phyloP scores from a whole-genome alignment of 768 basidiomycete genomes.

The Cyclocybe cylindracea region DNA sequence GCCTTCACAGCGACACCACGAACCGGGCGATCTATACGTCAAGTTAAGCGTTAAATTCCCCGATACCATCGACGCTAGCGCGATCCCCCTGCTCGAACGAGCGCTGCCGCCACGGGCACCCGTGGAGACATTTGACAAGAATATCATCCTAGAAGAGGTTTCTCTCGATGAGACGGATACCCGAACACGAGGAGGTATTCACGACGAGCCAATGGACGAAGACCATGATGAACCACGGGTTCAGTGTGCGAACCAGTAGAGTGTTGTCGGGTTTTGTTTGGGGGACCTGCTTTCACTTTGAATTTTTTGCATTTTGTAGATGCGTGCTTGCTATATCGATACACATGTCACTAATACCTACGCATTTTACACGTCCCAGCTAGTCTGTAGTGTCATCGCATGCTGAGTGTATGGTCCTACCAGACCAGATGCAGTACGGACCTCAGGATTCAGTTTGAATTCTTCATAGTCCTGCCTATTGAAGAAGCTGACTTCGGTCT shows the following conservation, averaged over 20 bases:
- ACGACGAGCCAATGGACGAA: constrained; percentile 90
- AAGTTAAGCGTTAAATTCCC: constrained; percentile 90
- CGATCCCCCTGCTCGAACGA: constrained; percentile 74
- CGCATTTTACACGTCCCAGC: constrained; percentile 41
- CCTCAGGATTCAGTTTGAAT: constrained; percentile 86
- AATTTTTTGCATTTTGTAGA: constrained; percentile 28
- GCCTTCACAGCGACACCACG: constrained; percentile 98
- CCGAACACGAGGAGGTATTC: constrained; percentile 51
- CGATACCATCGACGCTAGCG: constrained; percentile 66
- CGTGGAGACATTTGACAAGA: constrained; percentile 67
- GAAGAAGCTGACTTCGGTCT: constrained; percentile 95
- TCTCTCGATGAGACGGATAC: constrained; percentile 79
- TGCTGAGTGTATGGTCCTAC: constrained; percentile 2
- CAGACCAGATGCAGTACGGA: constrained; percentile 27
- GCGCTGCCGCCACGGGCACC: constrained; percentile 82
- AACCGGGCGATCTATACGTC: constrained; percentile 91
- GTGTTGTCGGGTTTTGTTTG: constrained; percentile 12
- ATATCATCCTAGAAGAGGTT: constrained; percentile 78
- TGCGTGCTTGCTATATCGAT: constrained; percentile 32
- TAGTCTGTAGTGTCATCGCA: constrained; percentile 34
- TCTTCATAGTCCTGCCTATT: constrained; percentile 70
- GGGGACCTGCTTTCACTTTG: constrained; percentile 12
- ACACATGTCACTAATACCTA: constrained; percentile 41
- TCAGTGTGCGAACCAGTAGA: constrained; percentile 90
- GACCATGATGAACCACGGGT: constrained; percentile 91